Base-by-base conservation (phyloP, 768 basidiomycete genomes). In the Lanmaoa pseudosensibilis region DNA sequence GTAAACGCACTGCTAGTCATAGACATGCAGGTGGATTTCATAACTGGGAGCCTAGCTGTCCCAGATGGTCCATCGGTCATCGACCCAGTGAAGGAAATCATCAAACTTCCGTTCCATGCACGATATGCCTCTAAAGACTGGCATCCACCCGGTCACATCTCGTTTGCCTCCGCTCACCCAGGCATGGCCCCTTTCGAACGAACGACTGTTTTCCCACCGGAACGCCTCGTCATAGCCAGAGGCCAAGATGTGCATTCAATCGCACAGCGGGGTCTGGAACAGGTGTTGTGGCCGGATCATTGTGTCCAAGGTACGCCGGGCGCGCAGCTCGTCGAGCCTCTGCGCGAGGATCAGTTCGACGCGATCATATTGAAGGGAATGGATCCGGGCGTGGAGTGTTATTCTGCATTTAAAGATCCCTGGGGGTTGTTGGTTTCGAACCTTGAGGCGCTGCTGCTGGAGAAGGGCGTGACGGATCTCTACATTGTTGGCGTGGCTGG, bases 1-100 rank as follows among this genome's bases (percentile, higher is more conserved):
- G 54, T 66, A 5, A 62, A 73, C 33, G 90, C 86, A 1, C 77
- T 92, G 21, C 65, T 92, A 50, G 79, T 92, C 52, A 75, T 93
- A 37, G 92, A 94, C 66, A 80, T 91, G 70, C 92, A 95, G 68
- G 81, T 90, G 65, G 92, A 95, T 69, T 95, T 95, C 64, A 80
- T 92, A 27, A 69, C 74, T 19, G 92, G 92, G 3, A 79, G 85
- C 6, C 82, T 95, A 37, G 85, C 90, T 3, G 89, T 92, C 13
- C 74, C 82, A 2, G 78, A 77, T 19, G 92, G 83, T 0, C 73
- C 78, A 32, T 73, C 75, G 5, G 84, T 92, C 54, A 71, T 93
- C 49, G 75, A 78, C 0, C 66, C 72, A 9, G 77, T 92, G 46
- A 80, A 84, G 61, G 65, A 66, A n/a, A 77, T 92, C 39, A 77